These are phyloP conservation scores for Pezicula neosporulosa DNA, from an alignment of 2,329 filamentous ascomycete genomes.

Conservation along the genomic window DNA sequence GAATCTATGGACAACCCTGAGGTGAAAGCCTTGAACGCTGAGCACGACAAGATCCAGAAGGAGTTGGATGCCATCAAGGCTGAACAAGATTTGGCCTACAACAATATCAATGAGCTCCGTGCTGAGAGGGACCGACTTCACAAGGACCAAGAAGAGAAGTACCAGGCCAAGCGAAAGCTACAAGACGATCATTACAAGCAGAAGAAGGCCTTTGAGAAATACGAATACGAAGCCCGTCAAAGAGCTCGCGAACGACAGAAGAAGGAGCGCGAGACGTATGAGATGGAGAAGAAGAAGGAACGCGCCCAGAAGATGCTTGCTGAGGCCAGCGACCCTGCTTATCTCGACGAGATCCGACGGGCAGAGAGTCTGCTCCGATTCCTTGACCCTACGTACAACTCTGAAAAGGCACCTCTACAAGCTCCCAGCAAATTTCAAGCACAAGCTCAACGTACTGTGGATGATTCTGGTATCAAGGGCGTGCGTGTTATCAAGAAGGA, in stretches of 20 bases:
- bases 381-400: constrained; percentile 73
- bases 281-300: constrained; percentile 71
- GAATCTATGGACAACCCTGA: constrained; percentile 90
- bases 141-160: constrained; percentile 84
- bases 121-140: constrained; percentile 85
- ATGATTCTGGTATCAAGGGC: constrained; percentile 81
- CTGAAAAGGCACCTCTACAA: constrained; percentile 64
- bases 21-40: constrained; percentile 80
- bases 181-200: constrained; percentile 85
- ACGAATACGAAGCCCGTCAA: constrained; percentile 79
- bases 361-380: constrained; percentile 85
- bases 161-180: constrained; percentile 73
- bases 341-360: constrained; percentile 86
- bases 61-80: constrained; percentile 89
- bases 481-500: constrained; percentile 82
- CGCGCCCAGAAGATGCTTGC: constrained; percentile 73
- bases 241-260: constrained; percentile 73
- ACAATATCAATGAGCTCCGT: constrained; percentile 77
- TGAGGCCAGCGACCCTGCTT: constrained; percentile 82
- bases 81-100: constrained; percentile 87
- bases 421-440: constrained; percentile 73
- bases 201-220: constrained; percentile 78
- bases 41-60: constrained; percentile 79
- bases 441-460: constrained; percentile 76
- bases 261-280: constrained; percentile 72